Conservation (phyloP, 1,284 basidiomycete species). For the Tilletia indica region DNA sequence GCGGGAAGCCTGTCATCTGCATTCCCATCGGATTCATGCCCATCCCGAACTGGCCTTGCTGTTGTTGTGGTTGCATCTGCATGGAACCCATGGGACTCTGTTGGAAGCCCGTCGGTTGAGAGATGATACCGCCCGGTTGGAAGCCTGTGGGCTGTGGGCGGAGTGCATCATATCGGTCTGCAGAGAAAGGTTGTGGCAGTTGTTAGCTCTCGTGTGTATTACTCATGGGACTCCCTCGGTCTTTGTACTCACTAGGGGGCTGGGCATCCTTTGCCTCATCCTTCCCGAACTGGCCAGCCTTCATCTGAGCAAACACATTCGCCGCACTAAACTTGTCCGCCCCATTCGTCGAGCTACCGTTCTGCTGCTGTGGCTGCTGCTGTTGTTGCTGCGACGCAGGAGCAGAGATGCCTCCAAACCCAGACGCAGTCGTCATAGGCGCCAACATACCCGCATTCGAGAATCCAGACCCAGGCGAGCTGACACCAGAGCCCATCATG, state of each 20-base stretch:
- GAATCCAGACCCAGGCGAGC: conserved; percentile 11
- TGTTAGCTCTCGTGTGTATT: no score
- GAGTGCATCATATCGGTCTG: conserved; percentile 46
- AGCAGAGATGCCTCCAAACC: conserved; percentile 21
- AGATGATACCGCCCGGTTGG: conserved; percentile 22
- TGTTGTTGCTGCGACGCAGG: conserved; percentile 31
- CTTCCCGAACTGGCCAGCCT: conserved; percentile 9
- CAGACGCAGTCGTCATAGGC: conserved; percentile 20
- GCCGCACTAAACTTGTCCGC: conserved; percentile 37
- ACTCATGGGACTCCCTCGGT: not conserved
- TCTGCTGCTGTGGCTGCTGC: conserved; percentile 25
- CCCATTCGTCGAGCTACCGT: conserved; percentile 14
- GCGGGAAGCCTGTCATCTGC: conserved; percentile 16
- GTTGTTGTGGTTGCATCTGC: conserved; percentile 9
- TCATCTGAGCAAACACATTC: conserved; percentile 24
- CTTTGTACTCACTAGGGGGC: not conserved
- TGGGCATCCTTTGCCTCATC: not conserved
- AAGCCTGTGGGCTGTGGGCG: conserved; percentile 55
- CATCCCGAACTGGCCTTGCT: conserved; percentile 7
- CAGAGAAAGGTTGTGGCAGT: no score
- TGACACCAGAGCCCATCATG: conserved; percentile 9
- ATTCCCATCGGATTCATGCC: conserved; percentile 1
- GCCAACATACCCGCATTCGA: not conserved
- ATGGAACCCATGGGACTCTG: not conserved
- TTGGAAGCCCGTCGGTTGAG: not conserved